Percentiles rank a stretch among this genome's conserved stretches.
Evolutionary conservation across 352 stramenopile genomes (phyloP).

Genomic region (Elongisporangium anandrum): DNA sequence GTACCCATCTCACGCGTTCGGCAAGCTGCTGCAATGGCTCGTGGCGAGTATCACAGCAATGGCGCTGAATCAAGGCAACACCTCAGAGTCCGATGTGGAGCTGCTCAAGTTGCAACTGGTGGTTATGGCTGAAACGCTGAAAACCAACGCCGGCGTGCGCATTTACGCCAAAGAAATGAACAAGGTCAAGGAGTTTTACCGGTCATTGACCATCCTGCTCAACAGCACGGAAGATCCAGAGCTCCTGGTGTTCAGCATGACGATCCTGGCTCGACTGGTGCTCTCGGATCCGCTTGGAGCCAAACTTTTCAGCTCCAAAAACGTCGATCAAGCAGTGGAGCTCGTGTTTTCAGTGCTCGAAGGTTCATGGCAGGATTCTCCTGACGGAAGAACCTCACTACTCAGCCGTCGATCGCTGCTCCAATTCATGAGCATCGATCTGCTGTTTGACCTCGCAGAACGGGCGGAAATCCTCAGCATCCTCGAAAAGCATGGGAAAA

Average conservation of each 20-base stretch:
- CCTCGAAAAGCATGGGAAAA: constrained; percentile 49
- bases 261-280: constrained; percentile 69
- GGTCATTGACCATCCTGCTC: constrained; percentile 73
- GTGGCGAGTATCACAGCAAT: constrained; percentile 35
- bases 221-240: constrained; percentile 75
- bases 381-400: constrained; percentile 19
- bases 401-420: constrained; percentile 32
- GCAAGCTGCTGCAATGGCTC: constrained; percentile 68
- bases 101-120: constrained; percentile 68
- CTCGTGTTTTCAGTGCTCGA: constrained; percentile 72
- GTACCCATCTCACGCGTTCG: constrained; percentile 67
- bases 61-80: constrained; percentile 33
- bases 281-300: constrained; percentile 65
- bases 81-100: constrained; percentile 24
- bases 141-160: constrained; percentile 62
- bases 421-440: constrained; percentile 56
- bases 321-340: constrained; percentile 67
- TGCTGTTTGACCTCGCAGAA: constrained; percentile 61
- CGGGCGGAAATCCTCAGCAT: constrained; percentile 46
- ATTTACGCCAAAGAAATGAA: constrained; percentile 80
- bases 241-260: constrained; percentile 74
- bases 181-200: constrained; percentile 77
- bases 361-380: constrained; percentile 37
- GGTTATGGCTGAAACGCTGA: constrained; percentile 60
- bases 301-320: constrained; percentile 82